Base-by-base conservation (phyloP, 2,329 filamentous ascomycete genomes). In the Aspergillus niger region DNA sequence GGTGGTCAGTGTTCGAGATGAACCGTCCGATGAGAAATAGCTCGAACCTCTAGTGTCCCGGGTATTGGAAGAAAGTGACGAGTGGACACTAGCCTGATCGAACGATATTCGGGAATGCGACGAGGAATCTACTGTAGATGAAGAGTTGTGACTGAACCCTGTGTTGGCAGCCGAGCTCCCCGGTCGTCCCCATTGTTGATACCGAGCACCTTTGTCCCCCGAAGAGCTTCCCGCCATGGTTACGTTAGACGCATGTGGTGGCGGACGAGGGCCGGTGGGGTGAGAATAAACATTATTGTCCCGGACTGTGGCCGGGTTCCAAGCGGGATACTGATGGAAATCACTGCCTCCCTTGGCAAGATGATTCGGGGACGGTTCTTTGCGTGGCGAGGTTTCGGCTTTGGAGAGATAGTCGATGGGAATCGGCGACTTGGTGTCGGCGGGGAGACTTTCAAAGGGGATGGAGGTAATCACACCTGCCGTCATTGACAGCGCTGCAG, bases 381-480 rank as follows among this genome's bases (percentile, higher is more conserved):
- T 87, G 67, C 87, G 85, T 58, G 82, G 77, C 26, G 76, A 71
- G 22, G 86, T 81, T 63, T 91, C 88, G 59, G 83, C 78, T 71
- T 86, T 86, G 53, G 89, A 88, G 47, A 91, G 80, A 72, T 90
- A 91, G 49, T 96, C 90, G 70, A 91, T 82, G 41, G 89, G 79
- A 60, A 91, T 84, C 5, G 91, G 89, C 24, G 88, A 89, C 71
- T 86, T 87, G 52, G 84, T 84, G 74, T 91, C 89, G 57, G 84
- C 74, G 54, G 83, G 74, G 30, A 89, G 82, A 69, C 81, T 87
- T 68, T 96, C 91, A 80, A 96, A 96, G 32, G 93, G 91, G 65
- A 97, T 93, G 28, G 91, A 89, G 36, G 92, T 92, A 71, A 97
- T 91, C 60, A 94, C 86, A 60, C 92, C 92, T 36, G 92, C 89